These are phyloP conservation scores for Limnanthes douglasii DNA, from an alignment of 345 rosid genomes.

Conservation along the genomic window DNA sequence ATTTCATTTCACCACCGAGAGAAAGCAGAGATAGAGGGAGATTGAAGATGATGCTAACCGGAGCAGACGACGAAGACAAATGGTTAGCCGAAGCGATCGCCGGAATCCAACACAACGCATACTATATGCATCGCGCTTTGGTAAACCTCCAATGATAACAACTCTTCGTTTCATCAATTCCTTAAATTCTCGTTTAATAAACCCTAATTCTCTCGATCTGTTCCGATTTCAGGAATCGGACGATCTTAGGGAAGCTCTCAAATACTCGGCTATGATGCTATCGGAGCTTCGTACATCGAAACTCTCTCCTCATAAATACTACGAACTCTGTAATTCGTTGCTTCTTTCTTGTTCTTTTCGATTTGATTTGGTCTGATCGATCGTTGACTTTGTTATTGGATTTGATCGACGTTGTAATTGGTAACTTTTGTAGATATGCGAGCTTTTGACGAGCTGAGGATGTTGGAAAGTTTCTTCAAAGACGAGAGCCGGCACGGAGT, in stretches of 20 bases:
- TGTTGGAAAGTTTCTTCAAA: slow-evolving; percentile 69
- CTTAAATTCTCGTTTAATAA: background rate
- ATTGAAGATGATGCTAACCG: slow-evolving; percentile 29
- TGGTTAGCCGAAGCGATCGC: slow-evolving; percentile 98
- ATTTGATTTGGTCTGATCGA: slow-evolving; percentile 5
- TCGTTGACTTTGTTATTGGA: slow-evolving; percentile 2
- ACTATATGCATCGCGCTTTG: slow-evolving; percentile 83
- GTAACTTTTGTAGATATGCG: slow-evolving; percentile 43
- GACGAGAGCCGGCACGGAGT: slow-evolving; percentile 75
- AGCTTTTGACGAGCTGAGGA: slow-evolving; percentile 79
- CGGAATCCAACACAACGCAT: slow-evolving; percentile 80
- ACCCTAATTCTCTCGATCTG: slow-evolving; percentile 4
- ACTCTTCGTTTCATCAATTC: background rate
- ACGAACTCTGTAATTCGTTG: slow-evolving; percentile 52
- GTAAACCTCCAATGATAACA: slow-evolving; percentile 17
- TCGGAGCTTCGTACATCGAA: slow-evolving; percentile 92
- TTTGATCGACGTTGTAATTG: slow-evolving; percentile 6
- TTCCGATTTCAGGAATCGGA: slow-evolving; percentile 44
- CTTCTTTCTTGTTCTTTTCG: slow-evolving; percentile 6
- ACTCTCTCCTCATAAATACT: slow-evolving; percentile 82
- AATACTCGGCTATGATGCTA: slow-evolving; percentile 79
- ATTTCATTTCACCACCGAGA: background rate
- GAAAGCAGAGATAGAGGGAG: slow-evolving; percentile 3
- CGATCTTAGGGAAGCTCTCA: slow-evolving; percentile 77
- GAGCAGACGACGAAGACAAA: slow-evolving; percentile 75